Conservation (phyloP, 805 yeast species). For the Cyberlindnera amylophila region DNA sequence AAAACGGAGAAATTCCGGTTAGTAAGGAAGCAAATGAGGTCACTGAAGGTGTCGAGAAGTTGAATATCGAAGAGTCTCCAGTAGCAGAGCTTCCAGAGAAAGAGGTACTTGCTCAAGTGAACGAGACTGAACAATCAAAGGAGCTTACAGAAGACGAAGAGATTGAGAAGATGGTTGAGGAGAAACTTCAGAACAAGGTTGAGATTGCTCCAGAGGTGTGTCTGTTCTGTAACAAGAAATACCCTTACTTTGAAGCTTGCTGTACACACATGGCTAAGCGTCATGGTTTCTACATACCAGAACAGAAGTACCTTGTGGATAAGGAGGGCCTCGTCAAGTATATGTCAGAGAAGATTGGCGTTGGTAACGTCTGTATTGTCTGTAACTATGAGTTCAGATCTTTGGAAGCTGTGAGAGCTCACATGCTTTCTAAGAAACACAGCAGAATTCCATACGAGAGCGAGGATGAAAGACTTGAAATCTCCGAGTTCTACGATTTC, state of each 20-base stretch:
- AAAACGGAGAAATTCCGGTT: conserved; percentile 2
- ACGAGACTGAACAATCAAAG: conserved; percentile 8
- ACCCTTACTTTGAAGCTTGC: conserved; percentile 46
- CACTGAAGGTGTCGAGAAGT: neutral
- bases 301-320: conserved; percentile 65
- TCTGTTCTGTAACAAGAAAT: conserved; percentile 48
- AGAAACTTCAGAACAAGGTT: conserved; percentile 37
- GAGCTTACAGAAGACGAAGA: conserved; percentile 36
- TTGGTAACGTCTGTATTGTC: conserved; percentile 83
- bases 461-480: conserved; percentile 79
- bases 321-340: conserved; percentile 71
- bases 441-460: conserved; percentile 85
- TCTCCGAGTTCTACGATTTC: conserved; percentile 90
- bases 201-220: conserved; percentile 49
- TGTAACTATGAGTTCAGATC: conserved; percentile 85
- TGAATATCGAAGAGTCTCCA: conserved; percentile 3
- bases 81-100: conserved; percentile 2
- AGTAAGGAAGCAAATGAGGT: neutral
- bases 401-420: conserved; percentile 84
- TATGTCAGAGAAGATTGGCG: conserved; percentile 84
- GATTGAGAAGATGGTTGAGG: conserved; percentile 34
- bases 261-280: conserved; percentile 69
- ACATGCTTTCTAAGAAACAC: conserved; percentile 84
- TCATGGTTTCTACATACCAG: conserved; percentile 91
- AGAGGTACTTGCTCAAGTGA: no score